A percentile compares a stretch with the other conserved stretches of the same genome.
Evolutionary conservation across 345 rosid species (phyloP).

Genomic region (Excoecaria cochinchinensis): DNA sequence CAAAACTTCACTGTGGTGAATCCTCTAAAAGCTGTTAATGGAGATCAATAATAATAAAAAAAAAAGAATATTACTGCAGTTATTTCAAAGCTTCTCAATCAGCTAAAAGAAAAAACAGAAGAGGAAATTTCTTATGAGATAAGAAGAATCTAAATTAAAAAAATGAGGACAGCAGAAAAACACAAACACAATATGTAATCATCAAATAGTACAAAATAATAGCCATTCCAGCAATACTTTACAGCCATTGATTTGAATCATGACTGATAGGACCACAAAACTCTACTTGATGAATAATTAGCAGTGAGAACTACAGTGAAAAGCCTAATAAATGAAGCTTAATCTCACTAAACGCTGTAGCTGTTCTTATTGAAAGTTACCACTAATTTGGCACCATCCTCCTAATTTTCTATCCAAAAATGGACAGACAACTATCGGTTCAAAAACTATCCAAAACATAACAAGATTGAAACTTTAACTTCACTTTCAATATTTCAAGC

Average conservation of each 20-base stretch:
- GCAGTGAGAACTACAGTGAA: neutral
- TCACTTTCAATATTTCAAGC: neutral
- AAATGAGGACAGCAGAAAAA: neutral
- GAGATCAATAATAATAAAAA: neutral
- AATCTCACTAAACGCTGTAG: neutral
- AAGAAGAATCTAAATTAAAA: neutral
- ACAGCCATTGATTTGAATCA: neutral
- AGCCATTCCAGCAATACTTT: neutral
- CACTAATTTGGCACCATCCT: constrained; percentile 2
- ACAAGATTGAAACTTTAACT: neutral
- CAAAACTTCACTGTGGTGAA: neutral
- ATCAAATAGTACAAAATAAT: neutral
- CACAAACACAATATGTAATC: neutral
- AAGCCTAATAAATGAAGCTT: constrained; percentile 2
- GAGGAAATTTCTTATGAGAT: neutral
- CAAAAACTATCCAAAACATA: neutral
- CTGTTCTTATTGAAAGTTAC: neutral
- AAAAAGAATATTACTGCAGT: neutral
- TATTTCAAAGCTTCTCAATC: too few relatives aligned
- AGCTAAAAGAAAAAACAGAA: neutral
- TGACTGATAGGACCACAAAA: neutral
- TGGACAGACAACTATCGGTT: neutral
- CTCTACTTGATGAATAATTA: neutral
- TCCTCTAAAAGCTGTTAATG: neutral
- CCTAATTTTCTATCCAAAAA: neutral